Evolutionary conservation across 257 asterid species (phyloP), one percentile per base, ranked within the genome.

Genomic region (Sherardia arvensis): DNA sequence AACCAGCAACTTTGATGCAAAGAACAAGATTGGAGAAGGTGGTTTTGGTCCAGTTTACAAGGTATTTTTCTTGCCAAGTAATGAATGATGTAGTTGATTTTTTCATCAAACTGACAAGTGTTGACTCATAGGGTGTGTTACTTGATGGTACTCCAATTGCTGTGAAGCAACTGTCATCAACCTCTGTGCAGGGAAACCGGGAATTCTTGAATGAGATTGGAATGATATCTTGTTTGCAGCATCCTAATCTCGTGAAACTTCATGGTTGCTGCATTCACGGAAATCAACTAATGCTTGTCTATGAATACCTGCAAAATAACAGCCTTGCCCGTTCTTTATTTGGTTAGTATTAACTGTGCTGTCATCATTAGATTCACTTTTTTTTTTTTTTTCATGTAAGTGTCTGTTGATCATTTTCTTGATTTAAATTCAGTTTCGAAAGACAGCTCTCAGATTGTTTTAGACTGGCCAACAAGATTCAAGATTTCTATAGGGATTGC

Each of bases 11-110:
- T 91, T 91, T 48, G 90, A 86, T 68, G 56, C 74, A 33, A 57
- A 76, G 57, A 86, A 86, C 72, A 91, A 88, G 82, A 80, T 91
- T 55, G 98, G 96, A 40, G 98, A 91, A 79, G 98, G 98, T 57
- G 98, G 98, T 73, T 91, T 91, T 51, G 98, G 98, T 55, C 80
- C 98, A 1, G 98, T 91, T 40, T 88, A 79, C 87, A 91, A 86
- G 96, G 95, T 85, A 71, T 14, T 61, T 25, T 18, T 68, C 61
- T 51, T 36, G 40, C 20, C 32, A 32, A 21, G 69, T 18, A 61
- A 29, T 29, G 29, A 8, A 34, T 62, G 21, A 33, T 62, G 7
- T 22, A n/a, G n/a, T n/a, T n/a, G n/a, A n/a, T n/a, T n/a, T n/a
- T n/a, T n/a, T n/a, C n/a, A n/a, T n/a, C n/a, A 54, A 34, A 45